These are phyloP conservation scores for Neurospora sp. DNA, from an alignment of 495 filamentous ascomycete species.

Conservation along the genomic window DNA sequence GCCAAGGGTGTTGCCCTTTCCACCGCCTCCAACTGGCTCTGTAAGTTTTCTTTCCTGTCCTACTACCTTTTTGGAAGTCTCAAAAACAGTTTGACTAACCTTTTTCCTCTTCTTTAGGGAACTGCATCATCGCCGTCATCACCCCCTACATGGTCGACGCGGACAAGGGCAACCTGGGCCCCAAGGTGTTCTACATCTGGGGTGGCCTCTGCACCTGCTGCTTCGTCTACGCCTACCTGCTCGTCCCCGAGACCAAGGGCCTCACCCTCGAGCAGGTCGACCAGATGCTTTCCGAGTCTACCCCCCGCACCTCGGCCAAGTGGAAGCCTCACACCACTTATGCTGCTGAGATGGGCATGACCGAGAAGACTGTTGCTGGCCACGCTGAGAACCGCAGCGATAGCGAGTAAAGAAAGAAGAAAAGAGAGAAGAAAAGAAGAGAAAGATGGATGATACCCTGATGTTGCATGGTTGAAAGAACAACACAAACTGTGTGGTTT, in stretches of 20 bases:
- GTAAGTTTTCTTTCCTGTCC: conserved; percentile 6
- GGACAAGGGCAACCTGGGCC: conserved; percentile 58
- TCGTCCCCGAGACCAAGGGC: conserved; percentile 78
- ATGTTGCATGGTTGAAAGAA: neutral
- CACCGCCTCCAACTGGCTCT: conserved; percentile 66
- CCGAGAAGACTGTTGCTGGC: conserved; percentile 10
- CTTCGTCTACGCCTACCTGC: conserved; percentile 65
- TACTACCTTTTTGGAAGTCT: no score
- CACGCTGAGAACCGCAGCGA: conserved; percentile 13
- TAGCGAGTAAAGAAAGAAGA: neutral
- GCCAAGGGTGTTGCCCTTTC: conserved; percentile 69
- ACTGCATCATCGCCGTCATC: conserved; percentile 62
- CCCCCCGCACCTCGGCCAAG: conserved; percentile 52
- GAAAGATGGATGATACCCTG: neutral
- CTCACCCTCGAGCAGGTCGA: conserved; percentile 85
- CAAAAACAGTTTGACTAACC: neutral
- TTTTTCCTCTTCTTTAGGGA: conserved; percentile 25
- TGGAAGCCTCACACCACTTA: conserved; percentile 67
- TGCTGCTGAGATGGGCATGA: conserved; percentile 29
- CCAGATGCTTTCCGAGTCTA: conserved; percentile 74
- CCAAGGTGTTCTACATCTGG: conserved; percentile 75
- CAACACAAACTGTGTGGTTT: neutral
- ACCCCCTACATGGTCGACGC: conserved; percentile 68
- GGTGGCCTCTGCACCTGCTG: conserved; percentile 53
- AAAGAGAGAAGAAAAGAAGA: neutral